Percentiles rank a stretch among this genome's conserved stretches.
Evolutionary conservation across 1,139 yeast genomes (phyloP).

Genomic region (Entelexis sorbosivorans): DNA sequence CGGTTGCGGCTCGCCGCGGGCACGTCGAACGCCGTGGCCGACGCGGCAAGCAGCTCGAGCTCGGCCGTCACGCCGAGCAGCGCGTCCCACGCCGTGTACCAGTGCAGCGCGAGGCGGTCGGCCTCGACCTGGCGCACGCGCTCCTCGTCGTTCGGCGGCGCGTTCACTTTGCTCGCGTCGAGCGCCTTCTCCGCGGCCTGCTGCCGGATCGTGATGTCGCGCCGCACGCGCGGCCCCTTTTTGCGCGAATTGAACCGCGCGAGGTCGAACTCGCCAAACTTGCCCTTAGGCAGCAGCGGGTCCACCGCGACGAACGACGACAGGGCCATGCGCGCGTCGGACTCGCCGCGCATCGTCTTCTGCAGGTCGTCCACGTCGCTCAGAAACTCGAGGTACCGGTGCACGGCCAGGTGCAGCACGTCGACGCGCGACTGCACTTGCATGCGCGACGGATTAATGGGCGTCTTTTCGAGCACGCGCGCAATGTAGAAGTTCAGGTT

Average conservation of each 20-base stretch:
- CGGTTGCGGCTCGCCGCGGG: neutral
- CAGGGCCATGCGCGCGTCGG: neutral
- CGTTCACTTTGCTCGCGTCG: neutral
- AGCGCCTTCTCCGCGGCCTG: neutral
- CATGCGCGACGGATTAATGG: slow-evolving; percentile 15
- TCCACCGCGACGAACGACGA: neutral
- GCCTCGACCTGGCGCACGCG: slow-evolving; percentile 8
- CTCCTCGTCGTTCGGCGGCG: slow-evolving; percentile 13
- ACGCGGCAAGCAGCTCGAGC: slow-evolving; percentile 8
- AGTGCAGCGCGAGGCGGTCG: slow-evolving; percentile 7
- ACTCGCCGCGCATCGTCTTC: neutral
- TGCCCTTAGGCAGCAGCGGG: slow-evolving; percentile 18
- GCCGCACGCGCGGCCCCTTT: neutral
- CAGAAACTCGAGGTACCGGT: slow-evolving; percentile 21
- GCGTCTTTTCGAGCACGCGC: slow-evolving; percentile 17
- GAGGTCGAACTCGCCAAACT: slow-evolving; percentile 10
- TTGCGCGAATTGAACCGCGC: neutral
- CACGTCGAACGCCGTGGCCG: neutral
- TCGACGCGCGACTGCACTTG: slow-evolving; percentile 16
- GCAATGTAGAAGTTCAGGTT: slow-evolving; percentile 39
- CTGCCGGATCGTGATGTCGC: neutral
- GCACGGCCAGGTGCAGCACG: slow-evolving; percentile 14
- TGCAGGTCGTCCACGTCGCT: slow-evolving; percentile 1
- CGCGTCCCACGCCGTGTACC: slow-evolving; percentile 15
- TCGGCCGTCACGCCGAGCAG: slow-evolving; percentile 5